Evolutionary conservation across 2,329 filamentous ascomycete genomes (phyloP).

Genomic region (Aspergillus cejpii): DNA sequence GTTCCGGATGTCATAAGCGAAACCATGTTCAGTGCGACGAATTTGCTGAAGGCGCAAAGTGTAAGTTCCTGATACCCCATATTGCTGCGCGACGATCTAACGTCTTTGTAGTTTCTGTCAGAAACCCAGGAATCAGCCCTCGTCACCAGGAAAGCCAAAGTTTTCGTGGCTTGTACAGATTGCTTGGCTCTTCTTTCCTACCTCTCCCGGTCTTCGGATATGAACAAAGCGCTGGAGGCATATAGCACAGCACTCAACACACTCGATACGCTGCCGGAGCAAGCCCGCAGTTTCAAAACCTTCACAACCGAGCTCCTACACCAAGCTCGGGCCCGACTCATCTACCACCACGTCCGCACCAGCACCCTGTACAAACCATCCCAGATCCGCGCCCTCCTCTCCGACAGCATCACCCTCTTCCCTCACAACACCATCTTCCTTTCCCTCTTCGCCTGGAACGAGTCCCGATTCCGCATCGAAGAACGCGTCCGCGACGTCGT

Average conservation of each 20-base stretch:
- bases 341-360: conserved; percentile 59
- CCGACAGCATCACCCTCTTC: conserved; percentile 56
- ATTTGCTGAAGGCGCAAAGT: conserved; percentile 34
- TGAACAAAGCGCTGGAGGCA: conserved; percentile 34
- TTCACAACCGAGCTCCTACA: conserved; percentile 55
- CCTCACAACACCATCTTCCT: conserved; percentile 73
- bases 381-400: conserved; percentile 57
- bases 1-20: conserved; percentile 16
- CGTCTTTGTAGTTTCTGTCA: conserved; percentile 51
- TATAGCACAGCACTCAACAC: conserved; percentile 42
- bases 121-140: conserved; percentile 52
- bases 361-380: conserved; percentile 61
- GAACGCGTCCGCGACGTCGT: conserved; percentile 68
- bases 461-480: conserved; percentile 63
- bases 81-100: conserved; percentile 31
- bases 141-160: conserved; percentile 43
- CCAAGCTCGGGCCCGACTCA: conserved; percentile 60
- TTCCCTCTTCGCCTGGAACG: conserved; percentile 64
- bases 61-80: conserved; percentile 26
- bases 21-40: conserved; percentile 25
- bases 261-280: conserved; percentile 38
- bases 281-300: conserved; percentile 30
- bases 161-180: conserved; percentile 54
- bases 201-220: conserved; percentile 42
- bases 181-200: conserved; percentile 62